Evolutionary conservation across 1,284 basidiomycete species (phyloP), one percentile per base, ranked within the genome.

Genomic region (Lignosus rhinocerotis): DNA sequence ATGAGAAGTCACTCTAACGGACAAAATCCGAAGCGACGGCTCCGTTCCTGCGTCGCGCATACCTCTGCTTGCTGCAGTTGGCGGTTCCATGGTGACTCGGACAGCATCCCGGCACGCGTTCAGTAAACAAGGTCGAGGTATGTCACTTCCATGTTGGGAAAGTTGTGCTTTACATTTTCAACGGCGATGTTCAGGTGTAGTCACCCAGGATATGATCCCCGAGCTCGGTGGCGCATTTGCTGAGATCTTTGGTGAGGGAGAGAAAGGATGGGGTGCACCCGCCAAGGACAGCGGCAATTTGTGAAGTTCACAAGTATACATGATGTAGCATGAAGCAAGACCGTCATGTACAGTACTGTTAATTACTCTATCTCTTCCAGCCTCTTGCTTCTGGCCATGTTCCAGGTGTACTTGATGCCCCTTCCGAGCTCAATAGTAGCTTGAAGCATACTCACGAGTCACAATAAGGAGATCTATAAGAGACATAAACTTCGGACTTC

Each of bases 151-250:
- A 25, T 21, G 8, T 55, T 7, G n/a, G 30, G 21, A 25, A 3
- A 34, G 21, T 19, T 30, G 14, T 1, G 11, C 12, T n/a, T 11
- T 12, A 32, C 16, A 17, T 1, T 48, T 19, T 34, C 2, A 52
- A 31, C 16, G 11, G 17, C 17, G 2, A 11, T 33, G 11, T 25
- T 25, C 50, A 65, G 87, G 89, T 55, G 87, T 98, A 67, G 86
- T 98, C 42, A 96, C 96, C 1, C 82, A 94, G 67, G 96, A 98
- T 67, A 88, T 98, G 83, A 76, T 96, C 42, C 80, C 84, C 6
- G 83, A 93, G 66, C 81, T 94, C 44, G 87, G 88, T 1, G 78
- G 78, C 39, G 85, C 92, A 0, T 95, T 95, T 69, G 77, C 78
- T 48, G 86, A 92, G 61, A 72, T 87, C 8, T 94, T 94, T 72